These are phyloP conservation scores for Ambrosia hybrid DNA, from an alignment of 140 eudicot species.

Conservation along the genomic window DNA sequence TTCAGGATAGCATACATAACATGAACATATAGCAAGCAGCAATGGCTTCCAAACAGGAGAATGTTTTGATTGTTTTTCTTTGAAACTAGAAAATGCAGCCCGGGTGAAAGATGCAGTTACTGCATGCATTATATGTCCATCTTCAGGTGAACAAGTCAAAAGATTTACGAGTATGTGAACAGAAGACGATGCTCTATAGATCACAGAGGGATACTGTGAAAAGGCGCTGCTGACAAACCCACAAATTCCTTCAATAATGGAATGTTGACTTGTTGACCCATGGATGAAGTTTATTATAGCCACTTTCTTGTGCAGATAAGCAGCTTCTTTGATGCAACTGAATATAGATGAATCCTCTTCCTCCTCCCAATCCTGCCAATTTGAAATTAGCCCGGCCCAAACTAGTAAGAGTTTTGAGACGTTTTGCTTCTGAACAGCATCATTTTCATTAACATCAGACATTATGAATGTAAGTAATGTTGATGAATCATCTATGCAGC, in stretches of 20 bases:
- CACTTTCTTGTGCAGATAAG: constrained; percentile 42
- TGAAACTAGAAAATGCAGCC: constrained; percentile 61
- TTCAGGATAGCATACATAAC: constrained; percentile 62
- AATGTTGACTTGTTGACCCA: constrained; percentile 39
- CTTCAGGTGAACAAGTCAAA: constrained; percentile 40
- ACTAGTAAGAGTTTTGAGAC: constrained; percentile 48
- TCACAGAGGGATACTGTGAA: constrained; percentile 63
- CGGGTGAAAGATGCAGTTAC: constrained; percentile 41
- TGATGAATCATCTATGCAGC: constrained; percentile 65
- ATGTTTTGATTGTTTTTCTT: constrained; percentile 43
- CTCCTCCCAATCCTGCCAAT: constrained; percentile 74
- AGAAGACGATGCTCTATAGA: constrained; percentile 55
- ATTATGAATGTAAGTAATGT: constrained; percentile 62
- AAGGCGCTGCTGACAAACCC: constrained; percentile 57
- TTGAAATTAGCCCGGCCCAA: constrained; percentile 60
- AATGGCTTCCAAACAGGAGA: constrained; percentile 71
- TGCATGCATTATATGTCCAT: constrained; percentile 46
- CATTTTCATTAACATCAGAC: constrained; percentile 38
- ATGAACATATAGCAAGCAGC: constrained; percentile 64
- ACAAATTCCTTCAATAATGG: constrained; percentile 55
- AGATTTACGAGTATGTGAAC: constrained; percentile 55
- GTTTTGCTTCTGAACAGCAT: constrained; percentile 39
- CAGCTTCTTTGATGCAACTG: constrained; percentile 61
- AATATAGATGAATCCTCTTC: constrained; percentile 64
- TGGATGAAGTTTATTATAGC: constrained; percentile 39